Evolutionary conservation across 768 basidiomycete genomes (phyloP), one percentile per base, ranked within the genome.

Genomic region (Russula vinacea): DNA sequence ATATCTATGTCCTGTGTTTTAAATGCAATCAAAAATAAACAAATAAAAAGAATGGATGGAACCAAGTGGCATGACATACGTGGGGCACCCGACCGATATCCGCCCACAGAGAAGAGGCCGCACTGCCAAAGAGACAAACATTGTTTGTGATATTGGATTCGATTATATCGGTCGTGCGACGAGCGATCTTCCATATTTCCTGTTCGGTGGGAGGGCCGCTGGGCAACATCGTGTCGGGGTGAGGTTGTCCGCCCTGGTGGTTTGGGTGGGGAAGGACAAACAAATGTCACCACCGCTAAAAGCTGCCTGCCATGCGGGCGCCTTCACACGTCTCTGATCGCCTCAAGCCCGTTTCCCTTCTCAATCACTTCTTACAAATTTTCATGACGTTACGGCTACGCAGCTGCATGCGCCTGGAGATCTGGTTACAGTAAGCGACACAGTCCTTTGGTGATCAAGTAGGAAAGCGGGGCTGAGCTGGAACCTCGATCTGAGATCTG

Each of bases 111-210:
- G 9, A 44, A 19, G 13, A 45, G 8, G 64, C 64, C 0, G 64
- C 64, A 7, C 64, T 42, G n/a, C 65, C 61, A 26, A 66, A 66
- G 14, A 66, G 22, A 56, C 45, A 66, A 37, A 55, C 52, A 6
- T 39, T 13, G 10, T 3, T 0, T 0, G 58, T 49, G 10, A 55
- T 14, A 2, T n/a, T 5, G n/a, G 6, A 1, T 19, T 53, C 3
- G 5, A 64, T 55, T 39, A 64, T 64, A 2, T 59, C n/a, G 26
- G 37, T 55, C 14, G 63, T 64, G 10, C 63, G 63, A 32, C 52
- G 63, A 35, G 63, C 44, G 10, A 64, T 64, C 14, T 55, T 59
- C 57, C 33, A 49, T 24, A 64, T 59, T 29, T 64, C 63, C 35
- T 39, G 22, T 35, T 47, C 35, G 14, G 24, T 55, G 22, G 58